Percentiles rank a stretch among this genome's conserved stretches.
These are phyloP conservation scores for Prinsepia uniflora DNA, from an alignment of 306 rosid genomes.

Conservation along the genomic window DNA sequence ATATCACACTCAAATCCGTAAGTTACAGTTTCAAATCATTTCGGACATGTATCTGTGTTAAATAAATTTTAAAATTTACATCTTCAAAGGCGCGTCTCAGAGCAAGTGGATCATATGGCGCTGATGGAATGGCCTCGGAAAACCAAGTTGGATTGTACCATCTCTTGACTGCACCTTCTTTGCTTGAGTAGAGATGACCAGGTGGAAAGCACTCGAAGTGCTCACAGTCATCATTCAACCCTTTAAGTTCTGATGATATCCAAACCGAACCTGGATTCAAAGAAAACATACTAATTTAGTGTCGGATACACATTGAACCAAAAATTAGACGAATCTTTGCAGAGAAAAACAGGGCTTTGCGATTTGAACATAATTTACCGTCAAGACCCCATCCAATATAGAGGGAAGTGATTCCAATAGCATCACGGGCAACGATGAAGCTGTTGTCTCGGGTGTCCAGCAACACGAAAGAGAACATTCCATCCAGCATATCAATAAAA, in stretches of 20 bases:
- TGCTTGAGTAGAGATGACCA: slow-evolving; percentile 93
- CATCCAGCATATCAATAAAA: slow-evolving; percentile 87
- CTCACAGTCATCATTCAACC: slow-evolving; percentile 83
- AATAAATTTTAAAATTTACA: slow-evolving; percentile 32
- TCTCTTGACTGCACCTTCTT: slow-evolving; percentile 54
- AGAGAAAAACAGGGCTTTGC: background rate
- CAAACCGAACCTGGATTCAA: slow-evolving; percentile 73
- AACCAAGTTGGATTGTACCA: slow-evolving; percentile 97
- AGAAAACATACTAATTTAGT: background rate
- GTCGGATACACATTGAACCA: background rate
- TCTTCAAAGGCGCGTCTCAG: slow-evolving; percentile 69
- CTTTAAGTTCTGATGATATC: slow-evolving; percentile 87
- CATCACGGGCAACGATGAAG: slow-evolving; percentile 93
- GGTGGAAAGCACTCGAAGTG: slow-evolving; percentile 87
- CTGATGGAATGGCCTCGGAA: slow-evolving; percentile 75
- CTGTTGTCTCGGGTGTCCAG: slow-evolving; percentile 93
- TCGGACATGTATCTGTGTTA: background rate
- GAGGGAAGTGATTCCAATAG: slow-evolving; percentile 86
- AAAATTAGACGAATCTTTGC: background rate
- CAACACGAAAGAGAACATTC: slow-evolving; percentile 84
- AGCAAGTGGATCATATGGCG: slow-evolving; percentile 83
- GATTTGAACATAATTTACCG: slow-evolving; percentile 41
- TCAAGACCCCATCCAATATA: slow-evolving; percentile 97
- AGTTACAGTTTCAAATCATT: background rate
- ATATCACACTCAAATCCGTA: slow-evolving; percentile 10